Evolutionary conservation across 495 filamentous ascomycete species (phyloP).

Genomic region (Neurospora sp.): DNA sequence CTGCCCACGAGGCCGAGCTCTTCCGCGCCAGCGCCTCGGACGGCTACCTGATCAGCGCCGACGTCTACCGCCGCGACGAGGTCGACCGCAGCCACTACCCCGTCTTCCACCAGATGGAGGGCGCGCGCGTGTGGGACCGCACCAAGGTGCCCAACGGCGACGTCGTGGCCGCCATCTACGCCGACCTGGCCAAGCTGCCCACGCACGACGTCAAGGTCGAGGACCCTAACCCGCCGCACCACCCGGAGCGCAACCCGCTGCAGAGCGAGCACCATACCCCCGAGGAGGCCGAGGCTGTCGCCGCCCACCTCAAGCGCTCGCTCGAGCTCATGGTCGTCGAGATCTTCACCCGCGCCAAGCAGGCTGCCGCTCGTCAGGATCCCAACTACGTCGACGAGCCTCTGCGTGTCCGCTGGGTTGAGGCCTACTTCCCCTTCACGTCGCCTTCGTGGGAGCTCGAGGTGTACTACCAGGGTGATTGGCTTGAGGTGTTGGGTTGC

Average conservation of each 20-base stretch:
- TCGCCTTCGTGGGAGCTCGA: slow-evolving; percentile 92
- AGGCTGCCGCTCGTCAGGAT: slow-evolving; percentile 45
- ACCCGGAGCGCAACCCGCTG: slow-evolving; percentile 73
- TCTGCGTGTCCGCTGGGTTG: slow-evolving; percentile 82
- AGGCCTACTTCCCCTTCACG: slow-evolving; percentile 95
- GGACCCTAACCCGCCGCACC: slow-evolving; percentile 72
- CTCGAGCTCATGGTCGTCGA: slow-evolving; percentile 82
- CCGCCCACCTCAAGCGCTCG: slow-evolving; percentile 77
- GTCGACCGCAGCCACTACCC: slow-evolving; percentile 93
- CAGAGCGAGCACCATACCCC: slow-evolving; percentile 58
- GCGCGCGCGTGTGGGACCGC: slow-evolving; percentile 82
- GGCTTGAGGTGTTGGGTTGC: slow-evolving; percentile 90
- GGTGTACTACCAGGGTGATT: slow-evolving; percentile 87
- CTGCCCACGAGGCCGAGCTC: slow-evolving; percentile 80
- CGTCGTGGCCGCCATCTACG: slow-evolving; percentile 51
- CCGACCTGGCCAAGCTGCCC: slow-evolving; percentile 59
- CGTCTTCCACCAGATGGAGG: slow-evolving; percentile 98
- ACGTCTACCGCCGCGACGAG: slow-evolving; percentile 92
- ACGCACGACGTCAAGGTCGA: slow-evolving; percentile 63
- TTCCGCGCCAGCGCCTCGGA: slow-evolving; percentile 64
- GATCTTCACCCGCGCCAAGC: slow-evolving; percentile 71
- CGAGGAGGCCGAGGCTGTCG: slow-evolving; percentile 74
- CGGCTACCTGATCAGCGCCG: slow-evolving; percentile 86
- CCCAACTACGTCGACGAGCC: slow-evolving; percentile 48
- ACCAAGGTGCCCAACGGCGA: slow-evolving; percentile 43